Percentiles rank a stretch among this genome's conserved stretches.
Conservation (phyloP, 768 basidiomycete genomes). For the Lactarius hatsudake region DNA sequence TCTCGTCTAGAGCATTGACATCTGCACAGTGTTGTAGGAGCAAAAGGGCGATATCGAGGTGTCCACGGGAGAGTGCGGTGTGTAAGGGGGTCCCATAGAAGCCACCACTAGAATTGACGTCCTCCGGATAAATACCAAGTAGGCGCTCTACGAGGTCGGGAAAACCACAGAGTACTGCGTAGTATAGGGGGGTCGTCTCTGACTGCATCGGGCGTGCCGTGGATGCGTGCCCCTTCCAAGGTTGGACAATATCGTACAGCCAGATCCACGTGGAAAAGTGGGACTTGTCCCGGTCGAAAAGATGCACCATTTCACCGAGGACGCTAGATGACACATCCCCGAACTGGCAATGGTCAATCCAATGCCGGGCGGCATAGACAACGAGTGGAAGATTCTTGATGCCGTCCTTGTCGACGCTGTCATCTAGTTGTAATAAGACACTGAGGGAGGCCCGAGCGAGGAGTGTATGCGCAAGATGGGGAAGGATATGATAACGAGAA, state of each 20-base stretch:
- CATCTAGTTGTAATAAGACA: background rate
- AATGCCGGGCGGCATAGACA: background rate
- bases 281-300: background rate
- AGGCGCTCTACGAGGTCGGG: background rate
- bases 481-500: background rate
- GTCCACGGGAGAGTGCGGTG: background rate
- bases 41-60: background rate
- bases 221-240: background rate
- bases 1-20: background rate
- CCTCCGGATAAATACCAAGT: background rate
- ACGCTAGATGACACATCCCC: background rate
- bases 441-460: background rate
- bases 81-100: background rate
- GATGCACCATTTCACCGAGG: background rate
- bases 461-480: background rate
- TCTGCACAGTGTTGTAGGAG: background rate
- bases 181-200: background rate
- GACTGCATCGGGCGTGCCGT: background rate
- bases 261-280: background rate
- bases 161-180: background rate
- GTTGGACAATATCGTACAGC: background rate
- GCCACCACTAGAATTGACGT: background rate
- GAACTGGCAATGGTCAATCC: background rate
- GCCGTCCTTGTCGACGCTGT: background rate
- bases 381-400: background rate